Percentiles rank a stretch among this genome's conserved stretches.
Evolutionary conservation across 2,329 filamentous ascomycete species (phyloP).

Genomic region (Chaetomiaceae sp.): DNA sequence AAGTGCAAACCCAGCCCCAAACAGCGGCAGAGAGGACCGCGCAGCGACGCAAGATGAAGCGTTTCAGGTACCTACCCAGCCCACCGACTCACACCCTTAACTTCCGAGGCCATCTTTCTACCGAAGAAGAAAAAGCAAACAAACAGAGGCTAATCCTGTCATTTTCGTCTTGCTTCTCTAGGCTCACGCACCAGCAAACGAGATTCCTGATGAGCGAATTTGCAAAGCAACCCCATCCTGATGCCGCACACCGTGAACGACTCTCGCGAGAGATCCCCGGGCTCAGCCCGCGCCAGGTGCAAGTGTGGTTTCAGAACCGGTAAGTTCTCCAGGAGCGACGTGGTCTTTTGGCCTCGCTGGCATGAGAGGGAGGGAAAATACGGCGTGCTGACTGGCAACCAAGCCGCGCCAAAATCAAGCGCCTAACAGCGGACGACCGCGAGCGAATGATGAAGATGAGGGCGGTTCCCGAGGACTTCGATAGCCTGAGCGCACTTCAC

Average conservation of each 20-base stretch:
- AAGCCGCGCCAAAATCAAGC: conserved; percentile 69
- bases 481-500: conserved; percentile 64
- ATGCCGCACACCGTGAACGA: conserved; percentile 83
- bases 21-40: conserved; percentile 54
- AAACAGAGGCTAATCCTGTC: conserved; percentile 35
- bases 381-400: conserved; percentile 17
- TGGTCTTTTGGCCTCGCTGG: neutral
- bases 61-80: conserved; percentile 76
- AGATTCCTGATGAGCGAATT: conserved; percentile 97
- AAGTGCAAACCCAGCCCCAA: conserved; percentile 41
- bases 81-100: conserved; percentile 21
- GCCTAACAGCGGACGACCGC: conserved; percentile 63
- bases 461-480: conserved; percentile 65
- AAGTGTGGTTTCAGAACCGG: conserved; percentile 99
- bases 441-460: conserved; percentile 69
- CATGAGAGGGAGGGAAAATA: neutral
- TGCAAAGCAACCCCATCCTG: conserved; percentile 87
- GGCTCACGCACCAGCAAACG: conserved; percentile 94
- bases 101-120: no score
- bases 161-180: no score
- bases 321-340: conserved; percentile 40
- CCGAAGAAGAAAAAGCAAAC: no score
- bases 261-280: conserved; percentile 88
- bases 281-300: conserved; percentile 84
- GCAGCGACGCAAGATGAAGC: conserved; percentile 66